Evolutionary conservation across 306 rosid genomes (phyloP).

Genomic region (Inga oerstediana): DNA sequence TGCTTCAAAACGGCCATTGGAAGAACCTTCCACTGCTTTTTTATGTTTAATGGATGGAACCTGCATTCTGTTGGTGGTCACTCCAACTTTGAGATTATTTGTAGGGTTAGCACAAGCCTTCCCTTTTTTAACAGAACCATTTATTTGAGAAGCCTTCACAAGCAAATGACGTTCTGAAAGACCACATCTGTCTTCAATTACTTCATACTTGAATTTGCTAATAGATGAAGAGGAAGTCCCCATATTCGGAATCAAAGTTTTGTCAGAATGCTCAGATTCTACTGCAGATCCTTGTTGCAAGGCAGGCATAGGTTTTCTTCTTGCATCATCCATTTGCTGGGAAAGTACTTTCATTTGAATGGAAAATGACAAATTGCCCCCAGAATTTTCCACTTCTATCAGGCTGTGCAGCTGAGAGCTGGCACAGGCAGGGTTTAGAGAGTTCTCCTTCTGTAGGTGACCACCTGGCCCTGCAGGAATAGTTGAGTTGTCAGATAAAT

Average conservation of each 20-base stretch:
- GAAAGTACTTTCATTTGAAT: conserved; percentile 49
- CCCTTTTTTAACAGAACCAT: conserved; percentile 57
- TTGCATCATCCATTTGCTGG: conserved; percentile 61
- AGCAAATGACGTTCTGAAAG: conserved; percentile 46
- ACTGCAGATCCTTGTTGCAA: conserved; percentile 42
- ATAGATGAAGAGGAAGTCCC: conserved; percentile 38
- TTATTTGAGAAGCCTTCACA: conserved; percentile 54
- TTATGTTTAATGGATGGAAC: conserved; percentile 60
- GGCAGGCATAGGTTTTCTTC: conserved; percentile 45
- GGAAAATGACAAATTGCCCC: conserved; percentile 46
- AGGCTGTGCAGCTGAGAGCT: conserved; percentile 51
- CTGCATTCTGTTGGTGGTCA: conserved; percentile 48
- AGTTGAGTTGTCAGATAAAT: conserved; percentile 41
- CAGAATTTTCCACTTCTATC: conserved; percentile 47
- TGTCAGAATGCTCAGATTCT: conserved; percentile 44
- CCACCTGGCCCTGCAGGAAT: conserved; percentile 35
- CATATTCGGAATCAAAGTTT: conserved; percentile 37
- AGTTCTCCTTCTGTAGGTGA: conserved; percentile 50
- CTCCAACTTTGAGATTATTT: conserved; percentile 46
- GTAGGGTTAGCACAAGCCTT: conserved; percentile 52
- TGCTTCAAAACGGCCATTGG: conserved; percentile 77
- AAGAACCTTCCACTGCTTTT: conserved; percentile 66
- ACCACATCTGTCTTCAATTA: conserved; percentile 48
- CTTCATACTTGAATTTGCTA: conserved; percentile 50
- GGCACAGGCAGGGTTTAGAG: conserved; percentile 48